These are phyloP conservation scores for Sextonia rubra DNA, from an alignment of 164 flowering plant genomes.

Conservation along the genomic window DNA sequence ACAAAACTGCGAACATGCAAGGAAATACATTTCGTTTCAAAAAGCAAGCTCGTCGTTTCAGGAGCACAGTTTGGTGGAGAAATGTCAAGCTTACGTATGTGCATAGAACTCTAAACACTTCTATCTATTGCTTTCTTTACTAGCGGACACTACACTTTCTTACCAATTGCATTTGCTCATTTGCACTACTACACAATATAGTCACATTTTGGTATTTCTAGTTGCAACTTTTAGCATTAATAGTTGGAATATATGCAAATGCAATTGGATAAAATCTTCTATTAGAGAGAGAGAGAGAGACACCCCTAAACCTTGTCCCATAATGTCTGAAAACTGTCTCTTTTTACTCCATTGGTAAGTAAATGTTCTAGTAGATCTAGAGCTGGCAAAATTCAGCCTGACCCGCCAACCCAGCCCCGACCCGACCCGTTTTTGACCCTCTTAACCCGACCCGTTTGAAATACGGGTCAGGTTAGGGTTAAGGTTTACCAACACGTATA, in stretches of 20 bases:
- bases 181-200: not conserved
- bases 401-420: too few species aligned
- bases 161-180: not conserved
- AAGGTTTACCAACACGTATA: too few species aligned
- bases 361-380: too few species aligned
- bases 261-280: not conserved
- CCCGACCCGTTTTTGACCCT: too few species aligned
- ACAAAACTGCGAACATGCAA: slow-evolving; percentile 64
- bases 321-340: too few species aligned
- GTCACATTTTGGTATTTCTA: not conserved
- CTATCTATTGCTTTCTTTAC: not conserved
- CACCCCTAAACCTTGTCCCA: too few species aligned
- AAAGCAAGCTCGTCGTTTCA: slow-evolving; percentile 64
- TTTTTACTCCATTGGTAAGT: too few species aligned
- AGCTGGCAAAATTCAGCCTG: too few species aligned
- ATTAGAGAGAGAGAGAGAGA: too few species aligned
- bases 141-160: not conserved
- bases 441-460: too few species aligned
- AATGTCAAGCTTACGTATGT: slow-evolving; percentile 77
- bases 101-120: slow-evolving; percentile 1
- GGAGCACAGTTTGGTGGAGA: slow-evolving; percentile 70
- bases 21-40: slow-evolving; percentile 69
- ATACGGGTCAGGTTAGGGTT: too few species aligned
- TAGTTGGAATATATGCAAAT: not conserved
- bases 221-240: not conserved